Evolutionary conservation across 495 filamentous ascomycete species (phyloP).

Genomic region (Hypoxylon trugodes): DNA sequence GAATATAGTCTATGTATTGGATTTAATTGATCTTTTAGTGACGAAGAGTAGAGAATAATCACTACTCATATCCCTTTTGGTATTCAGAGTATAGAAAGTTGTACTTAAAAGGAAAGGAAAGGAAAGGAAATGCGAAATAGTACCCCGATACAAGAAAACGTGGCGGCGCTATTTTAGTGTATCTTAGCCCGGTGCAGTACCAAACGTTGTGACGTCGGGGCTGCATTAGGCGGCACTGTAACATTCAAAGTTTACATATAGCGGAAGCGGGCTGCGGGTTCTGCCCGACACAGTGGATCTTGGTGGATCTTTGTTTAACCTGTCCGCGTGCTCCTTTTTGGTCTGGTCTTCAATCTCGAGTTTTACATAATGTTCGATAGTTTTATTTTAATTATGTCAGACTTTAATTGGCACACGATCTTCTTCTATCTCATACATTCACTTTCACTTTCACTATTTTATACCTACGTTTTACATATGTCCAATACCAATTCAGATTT

Average conservation of each 20-base stretch:
- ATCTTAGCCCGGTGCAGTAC: constrained; percentile 3
- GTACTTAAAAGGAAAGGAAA: background rate
- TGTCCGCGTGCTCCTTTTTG: constrained; percentile 30
- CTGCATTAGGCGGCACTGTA: constrained; percentile 27
- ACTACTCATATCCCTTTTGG: no score
- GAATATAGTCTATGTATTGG: no score
- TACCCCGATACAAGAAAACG: background rate
- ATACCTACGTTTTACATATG: no score
- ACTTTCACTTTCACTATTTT: no score
- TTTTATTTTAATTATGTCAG: background rate
- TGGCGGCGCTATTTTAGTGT: constrained; percentile 16
- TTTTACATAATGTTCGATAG: no score
- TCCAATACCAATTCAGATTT: no score
- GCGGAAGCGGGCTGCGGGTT: constrained; percentile 8
- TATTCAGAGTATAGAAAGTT: no score
- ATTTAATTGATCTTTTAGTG: no score
- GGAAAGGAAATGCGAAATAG: background rate
- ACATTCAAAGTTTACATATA: constrained; percentile 21
- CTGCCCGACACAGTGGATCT: constrained; percentile 31
- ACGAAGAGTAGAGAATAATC: no score
- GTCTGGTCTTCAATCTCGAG: background rate
- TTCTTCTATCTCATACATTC: background rate
- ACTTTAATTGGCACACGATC: background rate
- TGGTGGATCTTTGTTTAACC: constrained; percentile 21
- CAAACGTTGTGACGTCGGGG: constrained; percentile 24